phyloP scores from a whole-genome alignment of 2,329 filamentous ascomycete species.

The Capronia americana region DNA sequence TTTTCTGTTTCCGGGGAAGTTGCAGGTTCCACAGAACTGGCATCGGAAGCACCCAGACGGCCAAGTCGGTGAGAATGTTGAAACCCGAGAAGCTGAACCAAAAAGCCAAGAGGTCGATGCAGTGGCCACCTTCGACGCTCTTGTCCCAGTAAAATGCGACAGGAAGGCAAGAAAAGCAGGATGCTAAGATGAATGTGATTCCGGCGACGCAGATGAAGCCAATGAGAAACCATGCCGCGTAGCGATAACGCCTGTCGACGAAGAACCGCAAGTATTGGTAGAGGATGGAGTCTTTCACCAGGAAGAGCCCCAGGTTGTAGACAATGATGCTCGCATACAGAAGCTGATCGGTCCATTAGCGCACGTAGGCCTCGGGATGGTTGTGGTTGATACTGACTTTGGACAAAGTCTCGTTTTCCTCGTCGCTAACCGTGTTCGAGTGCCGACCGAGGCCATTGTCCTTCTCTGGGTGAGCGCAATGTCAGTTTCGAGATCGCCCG shows the following conservation, averaged over 20 bases:
- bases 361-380: neutral
- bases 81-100: conserved; percentile 63
- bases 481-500: neutral
- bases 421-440: conserved; percentile 23
- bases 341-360: conserved; percentile 19
- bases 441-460: conserved; percentile 31
- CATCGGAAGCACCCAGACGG: conserved; percentile 61
- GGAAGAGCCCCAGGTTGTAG: conserved; percentile 45
- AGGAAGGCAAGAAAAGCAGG: conserved; percentile 52
- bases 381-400: conserved; percentile 20
- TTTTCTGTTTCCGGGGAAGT: conserved; percentile 56
- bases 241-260: conserved; percentile 24
- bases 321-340: conserved; percentile 41
- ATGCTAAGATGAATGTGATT: conserved; percentile 21
- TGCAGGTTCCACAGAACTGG: conserved; percentile 54
- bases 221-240: conserved; percentile 24
- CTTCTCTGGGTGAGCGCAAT: conserved; percentile 19
- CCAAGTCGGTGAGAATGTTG: conserved; percentile 66
- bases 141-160: conserved; percentile 50
- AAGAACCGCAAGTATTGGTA: conserved; percentile 46
- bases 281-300: conserved; percentile 45
- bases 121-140: conserved; percentile 46
- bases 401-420: conserved; percentile 27
- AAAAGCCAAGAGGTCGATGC: conserved; percentile 57
- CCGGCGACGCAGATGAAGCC: conserved; percentile 24